Evolutionary conservation across 169 alveolate genomes (phyloP), one percentile per base, ranked within the genome.

Genomic region (Cryptosporidium ryanae): DNA sequence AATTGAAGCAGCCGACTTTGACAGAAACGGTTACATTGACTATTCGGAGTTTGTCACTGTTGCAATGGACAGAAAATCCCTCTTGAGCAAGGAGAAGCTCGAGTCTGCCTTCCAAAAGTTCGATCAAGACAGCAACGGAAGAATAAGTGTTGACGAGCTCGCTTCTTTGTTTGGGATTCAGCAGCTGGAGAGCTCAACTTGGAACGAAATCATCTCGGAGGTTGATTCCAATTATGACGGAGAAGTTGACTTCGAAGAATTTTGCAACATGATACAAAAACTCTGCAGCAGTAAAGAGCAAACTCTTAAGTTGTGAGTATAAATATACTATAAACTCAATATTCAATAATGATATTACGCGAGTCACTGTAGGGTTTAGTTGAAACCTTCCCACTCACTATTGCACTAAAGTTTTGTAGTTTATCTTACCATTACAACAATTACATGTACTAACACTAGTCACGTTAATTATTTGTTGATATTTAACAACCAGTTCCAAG

Each of bases 11-110:
- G 96, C 96, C 34, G 99, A 97, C 94, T 93, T 95, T 31, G 99
- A 97, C 89, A 94, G 93, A 48, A 95, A 94, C 84, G 99, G 99
- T n/a, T 94, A 91, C 55, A 96, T 98, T 38, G 99, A 98, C 82
- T 97, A 97, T 91, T 65, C 90, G 89, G 98, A 95, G 63, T 95
- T 95, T 82, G 93, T 95, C 65, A 91, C 97, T 50, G 96, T 93
- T 44, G 92, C 95, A 67, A 90, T 95, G 93, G 94, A 95, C 66
- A 89, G 96, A 91, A 76, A 90, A 50, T 83, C 87, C 54, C 50
- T 92, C 34, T 82, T 95, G 84, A 90, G 96, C 27, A 94, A 91
- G 25, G 96, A 91, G 49, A 82, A 93, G 64, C 81, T 93, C 21
- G 71, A 93, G 21, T 90, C 90, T 13, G 96, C 96, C n/a, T 93